Percentiles rank a stretch among this genome's conserved stretches.
Evolutionary conservation across 1,284 basidiomycete genomes (phyloP).

Genomic region (Rhodotorula glutinis): DNA sequence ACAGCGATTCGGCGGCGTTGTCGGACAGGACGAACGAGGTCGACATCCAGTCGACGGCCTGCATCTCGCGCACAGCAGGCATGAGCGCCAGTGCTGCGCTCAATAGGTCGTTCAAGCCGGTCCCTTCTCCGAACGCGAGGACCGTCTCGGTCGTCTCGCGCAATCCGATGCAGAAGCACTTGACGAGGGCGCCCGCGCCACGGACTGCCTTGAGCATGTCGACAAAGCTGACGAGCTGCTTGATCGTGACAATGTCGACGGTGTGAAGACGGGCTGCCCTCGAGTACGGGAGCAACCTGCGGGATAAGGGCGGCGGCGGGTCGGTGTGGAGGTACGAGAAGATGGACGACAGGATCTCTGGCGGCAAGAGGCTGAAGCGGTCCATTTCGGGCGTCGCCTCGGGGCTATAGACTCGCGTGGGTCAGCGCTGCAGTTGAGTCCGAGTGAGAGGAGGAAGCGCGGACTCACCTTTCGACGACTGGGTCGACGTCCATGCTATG

Average conservation of each 20-base stretch:
- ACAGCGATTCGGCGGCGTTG: background rate
- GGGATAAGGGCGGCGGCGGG: conserved; percentile 3
- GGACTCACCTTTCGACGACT: no score
- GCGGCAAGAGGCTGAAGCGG: conserved; percentile 6
- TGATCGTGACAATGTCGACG: conserved; percentile 2
- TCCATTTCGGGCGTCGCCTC: background rate
- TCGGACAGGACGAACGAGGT: conserved; percentile 9
- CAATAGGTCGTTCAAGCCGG: conserved; percentile 2
- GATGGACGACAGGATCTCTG: conserved; percentile 19
- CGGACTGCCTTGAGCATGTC: background rate
- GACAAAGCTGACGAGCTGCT: background rate
- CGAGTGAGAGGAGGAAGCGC: no score
- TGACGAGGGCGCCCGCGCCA: background rate
- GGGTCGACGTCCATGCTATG: no score
- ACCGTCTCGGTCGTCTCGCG: conserved; percentile 5
- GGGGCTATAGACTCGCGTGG: background rate
- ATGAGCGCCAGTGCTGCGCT: conserved; percentile 2
- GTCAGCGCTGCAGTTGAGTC: background rate
- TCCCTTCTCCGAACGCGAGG: conserved; percentile 1
- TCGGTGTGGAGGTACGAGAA: conserved; percentile 1
- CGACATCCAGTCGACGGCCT: conserved; percentile 6
- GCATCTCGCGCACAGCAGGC: conserved; percentile 2
- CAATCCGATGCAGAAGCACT: background rate
- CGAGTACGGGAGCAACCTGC: conserved; percentile 15
- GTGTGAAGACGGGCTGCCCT: background rate